A percentile compares a stretch with the other conserved stretches of the same genome.
Conservation (phyloP, 2,329 filamentous ascomycete genomes). For the Claviceps capensis region DNA sequence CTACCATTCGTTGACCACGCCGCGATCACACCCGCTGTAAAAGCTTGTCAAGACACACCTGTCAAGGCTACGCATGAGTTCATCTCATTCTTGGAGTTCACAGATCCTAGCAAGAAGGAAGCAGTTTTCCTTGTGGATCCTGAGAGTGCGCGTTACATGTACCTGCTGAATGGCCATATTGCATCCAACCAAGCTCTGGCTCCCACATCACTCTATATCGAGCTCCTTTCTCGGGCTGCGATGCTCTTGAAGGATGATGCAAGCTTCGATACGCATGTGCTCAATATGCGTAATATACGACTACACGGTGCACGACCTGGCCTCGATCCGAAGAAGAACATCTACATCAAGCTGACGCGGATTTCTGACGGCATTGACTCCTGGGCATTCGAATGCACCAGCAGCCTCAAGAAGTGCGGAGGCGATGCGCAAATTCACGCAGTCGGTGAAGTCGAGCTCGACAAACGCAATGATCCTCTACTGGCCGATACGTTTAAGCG, state of each 20-base stretch:
- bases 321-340: background rate
- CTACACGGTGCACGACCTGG: background rate
- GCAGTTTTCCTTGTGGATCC: background rate
- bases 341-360: background rate
- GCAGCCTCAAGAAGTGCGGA: background rate
- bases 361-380: background rate
- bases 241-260: background rate
- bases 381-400: background rate
- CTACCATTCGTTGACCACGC: conserved; percentile 15
- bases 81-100: background rate
- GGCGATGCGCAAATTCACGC: background rate
- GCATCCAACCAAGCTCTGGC: background rate
- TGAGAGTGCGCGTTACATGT: background rate
- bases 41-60: background rate
- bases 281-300: background rate
- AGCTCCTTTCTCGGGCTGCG: background rate
- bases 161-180: background rate
- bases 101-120: background rate
- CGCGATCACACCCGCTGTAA: background rate
- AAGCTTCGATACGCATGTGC: background rate
- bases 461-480: background rate
- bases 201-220: background rate
- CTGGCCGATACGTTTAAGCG: background rate
- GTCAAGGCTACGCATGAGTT: background rate
- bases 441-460: background rate